These are phyloP conservation scores for Fomitopsis palustris DNA, from an alignment of 1,284 basidiomycete species.

Conservation along the genomic window DNA sequence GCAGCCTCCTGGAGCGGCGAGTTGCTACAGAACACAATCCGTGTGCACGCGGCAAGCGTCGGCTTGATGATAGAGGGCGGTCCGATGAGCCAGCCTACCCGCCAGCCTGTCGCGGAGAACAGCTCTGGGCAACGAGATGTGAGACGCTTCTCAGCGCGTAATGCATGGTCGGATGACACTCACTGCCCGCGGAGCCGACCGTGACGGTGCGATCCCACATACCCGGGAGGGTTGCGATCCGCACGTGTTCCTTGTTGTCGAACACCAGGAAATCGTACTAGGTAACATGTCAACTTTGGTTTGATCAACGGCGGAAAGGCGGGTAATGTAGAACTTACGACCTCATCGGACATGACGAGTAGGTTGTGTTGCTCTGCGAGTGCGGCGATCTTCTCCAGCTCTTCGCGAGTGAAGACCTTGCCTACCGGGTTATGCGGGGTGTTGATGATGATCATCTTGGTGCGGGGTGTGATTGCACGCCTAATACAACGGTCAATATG, in stretches of 20 bases:
- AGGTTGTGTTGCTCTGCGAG: conserved; percentile 92
- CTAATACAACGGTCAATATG: conserved; percentile 32
- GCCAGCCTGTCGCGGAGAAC: conserved; percentile 99
- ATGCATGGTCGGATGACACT: conserved; percentile 25
- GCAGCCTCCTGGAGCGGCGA: conserved; percentile 91
- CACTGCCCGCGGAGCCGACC: conserved; percentile 77
- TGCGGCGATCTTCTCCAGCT: conserved; percentile 82
- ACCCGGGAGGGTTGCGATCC: conserved; percentile 90
- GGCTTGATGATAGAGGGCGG: conserved; percentile 82
- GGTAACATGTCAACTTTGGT: background rate
- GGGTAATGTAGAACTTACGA: conserved; percentile 49
- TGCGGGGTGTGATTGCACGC: conserved; percentile 77
- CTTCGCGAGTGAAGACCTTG: conserved; percentile 87
- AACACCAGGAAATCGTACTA: conserved; percentile 95
- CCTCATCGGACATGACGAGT: conserved; percentile 94
- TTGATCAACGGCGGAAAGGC: background rate
- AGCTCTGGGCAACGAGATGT: conserved; percentile 53
- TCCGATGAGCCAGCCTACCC: conserved; percentile 95
- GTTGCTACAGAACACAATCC: conserved; percentile 95
- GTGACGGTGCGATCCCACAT: conserved; percentile 97
- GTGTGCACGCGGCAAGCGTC: conserved; percentile 85
- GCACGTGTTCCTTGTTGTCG: conserved; percentile 84
- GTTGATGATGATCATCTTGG: conserved; percentile 93
- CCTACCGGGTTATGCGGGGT: conserved; percentile 96
- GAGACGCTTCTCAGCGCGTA: background rate